Conservation (phyloP, 1,284 basidiomycete species). For the Trametes versicolor region DNA sequence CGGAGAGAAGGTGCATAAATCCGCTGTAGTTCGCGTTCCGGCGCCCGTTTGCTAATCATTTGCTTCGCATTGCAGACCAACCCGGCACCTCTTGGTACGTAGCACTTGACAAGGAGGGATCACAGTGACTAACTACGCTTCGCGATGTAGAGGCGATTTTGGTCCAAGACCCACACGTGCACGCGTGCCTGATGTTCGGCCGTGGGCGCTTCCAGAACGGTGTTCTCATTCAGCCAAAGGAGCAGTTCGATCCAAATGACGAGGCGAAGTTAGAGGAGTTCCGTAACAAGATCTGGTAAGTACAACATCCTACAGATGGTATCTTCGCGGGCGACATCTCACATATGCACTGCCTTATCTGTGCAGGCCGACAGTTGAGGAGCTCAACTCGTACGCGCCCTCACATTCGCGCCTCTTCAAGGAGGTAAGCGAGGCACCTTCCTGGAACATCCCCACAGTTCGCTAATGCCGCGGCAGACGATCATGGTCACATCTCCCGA, state of each 20-base stretch:
- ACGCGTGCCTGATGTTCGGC: conserved; percentile 49
- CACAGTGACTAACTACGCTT: neutral
- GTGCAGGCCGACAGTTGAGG: conserved; percentile 48
- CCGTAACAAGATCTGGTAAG: conserved; percentile 45
- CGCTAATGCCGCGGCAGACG: conserved; percentile 37
- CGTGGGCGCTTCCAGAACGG: conserved; percentile 48
- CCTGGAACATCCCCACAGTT: too few species aligned
- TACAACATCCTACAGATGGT: neutral
- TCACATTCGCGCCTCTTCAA: conserved; percentile 52
- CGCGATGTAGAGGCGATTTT: conserved; percentile 42
- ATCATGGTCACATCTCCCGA: conserved; percentile 39
- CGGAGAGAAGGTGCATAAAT: conserved; percentile 56
- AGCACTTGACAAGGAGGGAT: too few species aligned
- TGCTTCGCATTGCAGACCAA: conserved; percentile 37
- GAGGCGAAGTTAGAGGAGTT: conserved; percentile 36
- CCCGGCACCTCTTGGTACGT: conserved; percentile 44
- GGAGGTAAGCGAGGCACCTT: conserved; percentile 26
- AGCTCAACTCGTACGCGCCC: conserved; percentile 49
- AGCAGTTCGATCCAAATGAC: conserved; percentile 40
- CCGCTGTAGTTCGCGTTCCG: neutral
- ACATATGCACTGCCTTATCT: conserved; percentile 37
- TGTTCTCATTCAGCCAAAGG: conserved; percentile 44
- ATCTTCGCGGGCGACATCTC: conserved; percentile 23
- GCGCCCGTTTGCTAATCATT: neutral
- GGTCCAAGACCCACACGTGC: conserved; percentile 41